These are phyloP conservation scores for Beauveria sp. DNA, from an alignment of 2,329 filamentous ascomycete species.

Conservation along the genomic window DNA sequence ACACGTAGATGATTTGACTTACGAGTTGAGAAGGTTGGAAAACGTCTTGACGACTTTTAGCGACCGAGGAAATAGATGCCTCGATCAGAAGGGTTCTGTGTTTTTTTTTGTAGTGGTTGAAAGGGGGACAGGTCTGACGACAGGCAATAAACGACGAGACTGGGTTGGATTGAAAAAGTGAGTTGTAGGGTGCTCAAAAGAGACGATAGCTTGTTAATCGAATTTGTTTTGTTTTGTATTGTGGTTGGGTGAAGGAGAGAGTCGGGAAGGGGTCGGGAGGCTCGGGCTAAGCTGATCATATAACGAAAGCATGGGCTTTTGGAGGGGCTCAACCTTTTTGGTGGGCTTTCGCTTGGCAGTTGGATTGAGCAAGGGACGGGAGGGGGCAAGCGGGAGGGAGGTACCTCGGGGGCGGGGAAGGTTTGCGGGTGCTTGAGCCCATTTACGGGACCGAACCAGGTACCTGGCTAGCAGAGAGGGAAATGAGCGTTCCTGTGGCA, in stretches of 20 bases:
- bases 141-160: slow-evolving; percentile 3
- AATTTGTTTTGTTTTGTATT: slow-evolving; percentile 10
- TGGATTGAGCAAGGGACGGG: neutral
- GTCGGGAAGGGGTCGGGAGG: slow-evolving; percentile 8
- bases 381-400: neutral
- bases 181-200: neutral
- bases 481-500: neutral
- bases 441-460: neutral
- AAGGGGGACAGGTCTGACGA: neutral
- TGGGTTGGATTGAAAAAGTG: neutral
- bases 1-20: slow-evolving; percentile 31
- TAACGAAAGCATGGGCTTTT: slow-evolving; percentile 9
- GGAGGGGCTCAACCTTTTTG: slow-evolving; percentile 10
- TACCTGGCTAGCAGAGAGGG: neutral
- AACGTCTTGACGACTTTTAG: slow-evolving; percentile 78
- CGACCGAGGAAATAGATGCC: slow-evolving; percentile 45
- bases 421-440: neutral
- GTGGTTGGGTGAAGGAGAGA: slow-evolving; percentile 11
- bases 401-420: neutral
- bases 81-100: slow-evolving; percentile 37
- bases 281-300: slow-evolving; percentile 18
- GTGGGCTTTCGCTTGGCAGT: neutral
- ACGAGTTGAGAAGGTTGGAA: slow-evolving; percentile 98
- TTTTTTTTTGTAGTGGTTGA: neutral
- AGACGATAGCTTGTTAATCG: neutral